Evolutionary conservation across 805 yeast genomes (phyloP).

Genomic region (Wickerhamia fluorescens): DNA sequence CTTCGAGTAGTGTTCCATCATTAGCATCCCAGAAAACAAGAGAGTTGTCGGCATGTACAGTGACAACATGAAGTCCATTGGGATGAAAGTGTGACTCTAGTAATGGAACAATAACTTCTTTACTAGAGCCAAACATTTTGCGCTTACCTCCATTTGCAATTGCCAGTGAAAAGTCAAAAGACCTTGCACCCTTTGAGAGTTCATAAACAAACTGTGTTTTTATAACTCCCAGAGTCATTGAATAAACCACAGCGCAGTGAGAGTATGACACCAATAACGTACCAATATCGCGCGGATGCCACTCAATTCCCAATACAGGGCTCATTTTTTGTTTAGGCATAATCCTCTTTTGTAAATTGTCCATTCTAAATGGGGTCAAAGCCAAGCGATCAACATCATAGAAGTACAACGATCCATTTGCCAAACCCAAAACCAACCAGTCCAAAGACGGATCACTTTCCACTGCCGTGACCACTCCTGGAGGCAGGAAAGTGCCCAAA

Average conservation of each 20-base stretch:
- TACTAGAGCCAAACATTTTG: slow-evolving; percentile 31
- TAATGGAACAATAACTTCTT: slow-evolving; percentile 25
- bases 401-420: slow-evolving; percentile 63
- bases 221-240: slow-evolving; percentile 54
- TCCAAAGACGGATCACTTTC: slow-evolving; percentile 84
- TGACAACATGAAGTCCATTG: slow-evolving; percentile 76
- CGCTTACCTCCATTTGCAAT: slow-evolving; percentile 34
- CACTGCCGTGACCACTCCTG: slow-evolving; percentile 59
- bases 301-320: slow-evolving; percentile 57
- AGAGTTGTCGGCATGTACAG: slow-evolving; percentile 77
- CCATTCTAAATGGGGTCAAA: slow-evolving; percentile 58
- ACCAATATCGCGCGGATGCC: slow-evolving; percentile 91
- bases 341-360: slow-evolving; percentile 58
- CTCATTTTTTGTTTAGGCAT: slow-evolving; percentile 53
- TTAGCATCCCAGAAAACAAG: slow-evolving; percentile 90
- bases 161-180: slow-evolving; percentile 31
- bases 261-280: slow-evolving; percentile 67
- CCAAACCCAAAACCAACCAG: slow-evolving; percentile 75
- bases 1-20: slow-evolving; percentile 65
- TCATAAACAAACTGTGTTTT: slow-evolving; percentile 53
- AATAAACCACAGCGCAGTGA: slow-evolving; percentile 62
- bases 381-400: slow-evolving; percentile 78
- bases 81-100: slow-evolving; percentile 78
- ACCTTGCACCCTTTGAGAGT: slow-evolving; percentile 62
- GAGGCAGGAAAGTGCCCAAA: slow-evolving; percentile 53